Base-by-base conservation (phyloP, 108 stramenopile species). In the Cyclotella baltica region DNA sequence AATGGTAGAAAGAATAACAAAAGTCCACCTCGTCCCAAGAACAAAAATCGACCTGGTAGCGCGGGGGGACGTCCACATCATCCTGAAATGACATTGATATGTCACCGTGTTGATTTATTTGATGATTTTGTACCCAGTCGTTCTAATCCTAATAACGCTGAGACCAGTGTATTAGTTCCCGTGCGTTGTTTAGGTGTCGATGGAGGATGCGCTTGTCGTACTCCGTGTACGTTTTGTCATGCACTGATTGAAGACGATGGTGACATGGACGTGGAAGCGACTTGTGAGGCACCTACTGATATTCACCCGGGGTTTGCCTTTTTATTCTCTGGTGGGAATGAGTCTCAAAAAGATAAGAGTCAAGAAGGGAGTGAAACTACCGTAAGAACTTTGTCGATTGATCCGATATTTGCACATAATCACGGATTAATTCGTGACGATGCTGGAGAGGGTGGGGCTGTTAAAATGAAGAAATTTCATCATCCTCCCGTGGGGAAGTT, bases 341-440 rank as follows among this genome's bases (percentile, higher is more conserved):
- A 11, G 55, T 34, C 20, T 15, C 75, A 73, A 22, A 64, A 50
- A 19, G 2, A 67, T 28, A 22, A 36, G n/a, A n/a, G n/a, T n/a
- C 47, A 51, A n/a, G 30, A 43, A 40, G 38, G 57, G 63, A 22
- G n/a, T 19, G 52, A 40, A 52, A 65, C 51, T 34, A 53, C 29
- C n/a, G 37, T 51, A 11, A 8, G 30, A 40, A 50, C 48, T 29
- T 23, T 83, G 48, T 47, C 70, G 1, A 18, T 83, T 20, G 82
- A 83, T 52, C 70, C 68, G n/a, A 83, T 83, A 33, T 83, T 83
- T 75, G 82, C 82, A 29, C 67, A 76, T 46, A 76, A 83, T 68
- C 75, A 83, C 47, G 75, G 75, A 0, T 40, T 83, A 19, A 33
- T 77, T 34, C 13, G 15, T 3, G 67, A 66, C 5, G 63, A 68